Evolutionary conservation across 768 basidiomycete genomes (phyloP).

Genomic region (Tricholoma sp.): DNA sequence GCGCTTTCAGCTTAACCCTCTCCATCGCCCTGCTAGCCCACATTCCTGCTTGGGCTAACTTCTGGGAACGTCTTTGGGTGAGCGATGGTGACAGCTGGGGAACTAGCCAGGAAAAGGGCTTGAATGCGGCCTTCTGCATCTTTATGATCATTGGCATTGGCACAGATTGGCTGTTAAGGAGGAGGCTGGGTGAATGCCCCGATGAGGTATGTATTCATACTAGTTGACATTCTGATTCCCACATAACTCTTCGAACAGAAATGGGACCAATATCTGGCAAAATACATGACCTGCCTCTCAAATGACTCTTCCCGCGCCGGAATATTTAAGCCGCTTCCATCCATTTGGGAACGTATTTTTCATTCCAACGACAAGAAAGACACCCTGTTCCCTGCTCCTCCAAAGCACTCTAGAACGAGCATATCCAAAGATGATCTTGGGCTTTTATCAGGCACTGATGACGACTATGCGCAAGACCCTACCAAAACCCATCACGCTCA

Average conservation of each 20-base stretch:
- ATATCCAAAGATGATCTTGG: conserved; percentile 8
- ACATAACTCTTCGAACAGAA: conserved; percentile 33
- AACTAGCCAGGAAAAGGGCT: conserved; percentile 47
- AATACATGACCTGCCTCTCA: conserved; percentile 52
- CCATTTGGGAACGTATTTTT: conserved; percentile 51
- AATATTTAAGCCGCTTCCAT: conserved; percentile 44
- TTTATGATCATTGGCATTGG: conserved; percentile 42
- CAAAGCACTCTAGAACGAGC: conserved; percentile 7
- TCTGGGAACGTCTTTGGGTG: conserved; percentile 62
- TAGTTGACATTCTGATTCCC: background rate
- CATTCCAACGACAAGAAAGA: conserved; percentile 12
- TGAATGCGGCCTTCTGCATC: conserved; percentile 53
- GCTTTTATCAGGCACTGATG: conserved; percentile 4
- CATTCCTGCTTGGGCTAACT: conserved; percentile 51
- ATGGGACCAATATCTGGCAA: conserved; percentile 65
- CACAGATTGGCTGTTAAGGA: conserved; percentile 51
- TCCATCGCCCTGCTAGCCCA: conserved; percentile 50
- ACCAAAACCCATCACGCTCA: background rate
- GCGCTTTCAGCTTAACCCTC: conserved; percentile 51
- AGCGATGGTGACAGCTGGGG: conserved; percentile 47
- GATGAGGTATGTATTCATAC: conserved; percentile 45
- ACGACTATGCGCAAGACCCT: background rate
- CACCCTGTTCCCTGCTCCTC: conserved; percentile 20
- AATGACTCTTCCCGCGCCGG: conserved; percentile 52
- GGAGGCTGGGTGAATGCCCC: conserved; percentile 60